Evolutionary conservation across 2,329 filamentous ascomycete genomes (phyloP), one percentile per base, ranked within the genome.

Genomic region (Zymoseptoria passerinii): DNA sequence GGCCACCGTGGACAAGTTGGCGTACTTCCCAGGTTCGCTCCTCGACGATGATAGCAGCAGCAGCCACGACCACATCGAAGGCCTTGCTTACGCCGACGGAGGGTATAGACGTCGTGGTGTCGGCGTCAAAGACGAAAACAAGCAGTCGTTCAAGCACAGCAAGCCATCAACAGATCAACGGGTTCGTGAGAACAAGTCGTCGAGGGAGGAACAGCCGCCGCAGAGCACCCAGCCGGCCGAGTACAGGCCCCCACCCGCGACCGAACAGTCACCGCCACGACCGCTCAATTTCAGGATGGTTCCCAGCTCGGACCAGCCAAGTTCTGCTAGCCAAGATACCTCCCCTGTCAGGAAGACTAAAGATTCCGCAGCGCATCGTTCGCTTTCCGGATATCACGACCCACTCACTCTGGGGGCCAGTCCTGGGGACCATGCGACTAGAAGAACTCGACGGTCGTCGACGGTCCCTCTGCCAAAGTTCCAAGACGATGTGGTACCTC

Each of bases 1-100:
- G 52, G 40, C 52, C 10, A 20, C 72, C 52, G 72, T 80, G 8
- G 29, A 16, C 28, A 13, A 52, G 50, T 20, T 51, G 8, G 18
- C 16, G 6, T 29, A 28, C 9, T 8, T 18, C 10, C 10, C 20
- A 20, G 9, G 16, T 29, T 28, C 16, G 48, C 28, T 29, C 1
- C 10, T 23, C 23, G 23, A 23, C 23, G 23, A 4, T 23, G 23
- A 23, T 23, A 23, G 23, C 23, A 23, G 23, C 23, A 23, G 23
- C 23, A 23, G 23, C 23, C 23, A 3, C 4, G 29, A 19, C 13
- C 19, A 51, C 8, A 10, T 35, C 48, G 44, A 50, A 50, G 61
- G 53, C 28, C 51, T 69, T 55, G 52, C 64, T 10, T 69, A 69
- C 55, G 57, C 60, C n/a, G 62, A 55, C 20, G 50, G 59, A 50